These are phyloP conservation scores for Agaricus blazei DNA, from an alignment of 768 basidiomycete genomes.

Conservation along the genomic window DNA sequence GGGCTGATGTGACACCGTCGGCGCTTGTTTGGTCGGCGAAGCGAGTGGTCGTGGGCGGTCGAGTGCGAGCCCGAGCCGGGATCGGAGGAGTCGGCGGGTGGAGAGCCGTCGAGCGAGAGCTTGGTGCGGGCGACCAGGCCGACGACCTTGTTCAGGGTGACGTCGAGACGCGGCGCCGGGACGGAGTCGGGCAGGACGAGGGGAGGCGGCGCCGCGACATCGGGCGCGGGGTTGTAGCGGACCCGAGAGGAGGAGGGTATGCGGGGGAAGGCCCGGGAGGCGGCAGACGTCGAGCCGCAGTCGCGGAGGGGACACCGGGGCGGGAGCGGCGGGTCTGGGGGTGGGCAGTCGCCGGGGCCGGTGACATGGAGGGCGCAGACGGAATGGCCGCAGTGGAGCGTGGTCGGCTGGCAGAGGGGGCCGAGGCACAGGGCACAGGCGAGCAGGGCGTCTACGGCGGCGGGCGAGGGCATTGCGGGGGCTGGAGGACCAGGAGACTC, in stretches of 20 bases:
- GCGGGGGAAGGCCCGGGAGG: conserved; percentile 23
- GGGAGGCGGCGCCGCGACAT: conserved; percentile 12
- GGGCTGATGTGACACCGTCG: conserved; percentile 17
- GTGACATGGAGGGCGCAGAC: conserved; percentile 58
- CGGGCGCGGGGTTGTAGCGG: conserved; percentile 28
- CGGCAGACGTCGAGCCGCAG: conserved; percentile 22
- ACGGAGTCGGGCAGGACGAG: conserved; percentile 12
- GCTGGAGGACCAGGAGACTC: background rate
- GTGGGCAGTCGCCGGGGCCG: conserved; percentile 4
- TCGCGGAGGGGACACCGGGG: conserved; percentile 25
- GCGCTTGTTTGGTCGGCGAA: conserved; percentile 24
- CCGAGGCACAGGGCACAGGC: conserved; percentile 54
- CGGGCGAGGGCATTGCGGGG: conserved; percentile 13
- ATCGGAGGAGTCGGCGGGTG: conserved; percentile 23
- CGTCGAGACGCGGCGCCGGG: conserved; percentile 33
- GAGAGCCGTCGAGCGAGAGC: conserved; percentile 14
- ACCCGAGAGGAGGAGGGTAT: conserved; percentile 37
- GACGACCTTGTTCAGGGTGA: conserved; percentile 54
- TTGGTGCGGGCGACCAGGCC: conserved; percentile 29
- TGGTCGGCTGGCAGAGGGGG: conserved; percentile 58
- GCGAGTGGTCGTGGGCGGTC: conserved; percentile 10
- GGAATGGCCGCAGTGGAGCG: conserved; percentile 80
- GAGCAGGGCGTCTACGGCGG: conserved; percentile 31
- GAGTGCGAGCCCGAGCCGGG: conserved; percentile 15
- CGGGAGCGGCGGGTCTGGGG: background rate